Evolutionary conservation across 2,329 filamentous ascomycete species (phyloP).

Genomic region (Ophioceras dolichostomum): DNA sequence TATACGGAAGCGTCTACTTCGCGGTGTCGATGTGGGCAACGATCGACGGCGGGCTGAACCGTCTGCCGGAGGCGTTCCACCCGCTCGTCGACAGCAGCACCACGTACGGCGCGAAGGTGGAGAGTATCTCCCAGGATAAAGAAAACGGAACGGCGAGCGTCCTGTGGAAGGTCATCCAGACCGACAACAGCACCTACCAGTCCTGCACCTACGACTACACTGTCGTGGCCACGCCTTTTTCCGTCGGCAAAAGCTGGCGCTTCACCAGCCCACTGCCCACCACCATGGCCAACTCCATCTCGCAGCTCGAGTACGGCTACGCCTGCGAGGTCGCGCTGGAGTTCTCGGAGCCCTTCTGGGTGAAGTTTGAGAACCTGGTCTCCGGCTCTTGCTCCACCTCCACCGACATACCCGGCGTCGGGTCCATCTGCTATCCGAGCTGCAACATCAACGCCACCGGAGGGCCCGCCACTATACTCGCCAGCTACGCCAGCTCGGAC

Average conservation of each 20-base stretch:
- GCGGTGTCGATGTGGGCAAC: constrained; percentile 47
- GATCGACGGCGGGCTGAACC: constrained; percentile 43
- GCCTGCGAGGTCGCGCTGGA: constrained; percentile 53
- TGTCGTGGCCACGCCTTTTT: constrained; percentile 53
- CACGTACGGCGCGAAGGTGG: constrained; percentile 41
- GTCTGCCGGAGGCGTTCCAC: constrained; percentile 48
- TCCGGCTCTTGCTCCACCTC: constrained; percentile 47
- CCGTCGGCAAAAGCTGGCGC: constrained; percentile 49
- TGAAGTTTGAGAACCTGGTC: constrained; percentile 35
- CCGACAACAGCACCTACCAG: constrained; percentile 22
- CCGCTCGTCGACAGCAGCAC: constrained; percentile 47
- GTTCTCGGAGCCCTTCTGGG: constrained; percentile 53
- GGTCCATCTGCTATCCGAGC: constrained; percentile 52
- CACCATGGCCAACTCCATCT: constrained; percentile 33
- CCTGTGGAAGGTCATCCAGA: constrained; percentile 37
- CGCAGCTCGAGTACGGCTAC: constrained; percentile 27
- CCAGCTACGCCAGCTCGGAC: constrained; percentile 39
- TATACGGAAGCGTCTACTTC: constrained; percentile 49
- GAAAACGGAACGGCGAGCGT: constrained; percentile 41
- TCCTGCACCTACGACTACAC: constrained; percentile 51
- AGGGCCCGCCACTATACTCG: constrained; percentile 51
- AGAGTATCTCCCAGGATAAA: constrained; percentile 40
- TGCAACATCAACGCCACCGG: constrained; percentile 53
- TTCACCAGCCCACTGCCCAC: constrained; percentile 24
- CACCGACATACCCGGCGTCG: constrained; percentile 48